A percentile compares a stretch with the other conserved stretches of the same genome.
phyloP scores from a whole-genome alignment of 352 stramenopile species.

The Aphanomyces invadans region DNA sequence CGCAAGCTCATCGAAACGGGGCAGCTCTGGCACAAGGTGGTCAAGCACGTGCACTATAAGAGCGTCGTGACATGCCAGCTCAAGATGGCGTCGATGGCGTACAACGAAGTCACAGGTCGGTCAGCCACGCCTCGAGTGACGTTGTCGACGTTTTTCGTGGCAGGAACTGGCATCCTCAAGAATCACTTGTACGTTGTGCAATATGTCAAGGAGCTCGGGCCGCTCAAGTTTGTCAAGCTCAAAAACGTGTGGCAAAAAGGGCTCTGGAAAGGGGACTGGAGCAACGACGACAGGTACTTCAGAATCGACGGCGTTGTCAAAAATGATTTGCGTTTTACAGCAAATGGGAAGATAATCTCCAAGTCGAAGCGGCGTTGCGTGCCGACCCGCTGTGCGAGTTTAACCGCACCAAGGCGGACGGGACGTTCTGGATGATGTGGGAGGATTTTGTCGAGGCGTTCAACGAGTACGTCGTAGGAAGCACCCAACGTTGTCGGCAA shows the following conservation, averaged over 20 bases:
- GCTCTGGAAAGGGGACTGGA: slow-evolving; percentile 79
- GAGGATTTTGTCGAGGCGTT: slow-evolving; percentile 68
- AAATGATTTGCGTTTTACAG: background rate
- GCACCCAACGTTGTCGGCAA: no score
- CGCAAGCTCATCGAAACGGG: slow-evolving; percentile 31
- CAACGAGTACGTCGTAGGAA: slow-evolving; percentile 34
- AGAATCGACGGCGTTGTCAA: no score
- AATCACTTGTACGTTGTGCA: slow-evolving; percentile 72
- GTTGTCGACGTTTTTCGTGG: slow-evolving; percentile 34
- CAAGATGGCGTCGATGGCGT: slow-evolving; percentile 44
- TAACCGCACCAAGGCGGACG: slow-evolving; percentile 57
- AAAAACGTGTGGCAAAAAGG: slow-evolving; percentile 71
- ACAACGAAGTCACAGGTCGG: slow-evolving; percentile 33
- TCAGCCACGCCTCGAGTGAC: background rate
- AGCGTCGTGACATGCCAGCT: slow-evolving; percentile 61
- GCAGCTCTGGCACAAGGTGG: slow-evolving; percentile 57
- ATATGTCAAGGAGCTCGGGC: slow-evolving; percentile 50
- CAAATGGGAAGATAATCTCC: slow-evolving; percentile 76
- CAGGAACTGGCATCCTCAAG: slow-evolving; percentile 55
- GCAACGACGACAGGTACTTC: slow-evolving; percentile 61
- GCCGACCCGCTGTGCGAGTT: slow-evolving; percentile 54
- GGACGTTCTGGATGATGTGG: slow-evolving; percentile 79
- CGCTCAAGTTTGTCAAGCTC: slow-evolving; percentile 68
- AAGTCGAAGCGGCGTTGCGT: slow-evolving; percentile 57
- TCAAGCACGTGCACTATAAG: slow-evolving; percentile 45